Conservation (phyloP, 2,329 filamentous ascomycete genomes). For the Thielaviopsis ethacetica region DNA sequence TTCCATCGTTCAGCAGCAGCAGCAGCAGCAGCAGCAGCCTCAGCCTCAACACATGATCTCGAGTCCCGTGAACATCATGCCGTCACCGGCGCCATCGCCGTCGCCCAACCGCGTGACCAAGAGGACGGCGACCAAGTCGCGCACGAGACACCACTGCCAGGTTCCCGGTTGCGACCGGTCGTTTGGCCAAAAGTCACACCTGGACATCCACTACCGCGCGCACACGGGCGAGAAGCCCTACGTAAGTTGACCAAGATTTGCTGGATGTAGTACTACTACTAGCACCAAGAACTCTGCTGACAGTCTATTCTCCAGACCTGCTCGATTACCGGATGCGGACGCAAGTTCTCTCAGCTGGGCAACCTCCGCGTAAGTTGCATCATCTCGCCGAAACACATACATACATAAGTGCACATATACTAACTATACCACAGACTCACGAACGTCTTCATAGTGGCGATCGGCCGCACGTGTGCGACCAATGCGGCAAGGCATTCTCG, state of each 20-base stretch:
- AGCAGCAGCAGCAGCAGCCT: too few relatives aligned
- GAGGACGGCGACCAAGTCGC: constrained; percentile 38
- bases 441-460: constrained; percentile 77
- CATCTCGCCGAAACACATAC: background rate
- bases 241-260: constrained; percentile 32
- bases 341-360: constrained; percentile 74
- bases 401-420: background rate
- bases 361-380: constrained; percentile 59
- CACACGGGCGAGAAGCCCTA: constrained; percentile 88
- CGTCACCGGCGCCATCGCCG: constrained; percentile 19
- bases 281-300: constrained; percentile 15
- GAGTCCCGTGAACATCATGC: constrained; percentile 15
- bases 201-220: constrained; percentile 74
- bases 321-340: constrained; percentile 54
- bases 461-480: constrained; percentile 63
- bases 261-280: background rate
- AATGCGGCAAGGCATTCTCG: constrained; percentile 69
- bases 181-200: constrained; percentile 83
- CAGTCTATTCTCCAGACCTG: constrained; percentile 36
- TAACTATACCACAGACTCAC: constrained; percentile 46
- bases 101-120: constrained; percentile 18
- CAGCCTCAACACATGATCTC: background rate
- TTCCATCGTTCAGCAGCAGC: too few relatives aligned
- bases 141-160: constrained; percentile 41
- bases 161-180: constrained; percentile 61